These are phyloP conservation scores for Syzygium syzygioides DNA, from an alignment of 441 rosid genomes.

Conservation along the genomic window DNA sequence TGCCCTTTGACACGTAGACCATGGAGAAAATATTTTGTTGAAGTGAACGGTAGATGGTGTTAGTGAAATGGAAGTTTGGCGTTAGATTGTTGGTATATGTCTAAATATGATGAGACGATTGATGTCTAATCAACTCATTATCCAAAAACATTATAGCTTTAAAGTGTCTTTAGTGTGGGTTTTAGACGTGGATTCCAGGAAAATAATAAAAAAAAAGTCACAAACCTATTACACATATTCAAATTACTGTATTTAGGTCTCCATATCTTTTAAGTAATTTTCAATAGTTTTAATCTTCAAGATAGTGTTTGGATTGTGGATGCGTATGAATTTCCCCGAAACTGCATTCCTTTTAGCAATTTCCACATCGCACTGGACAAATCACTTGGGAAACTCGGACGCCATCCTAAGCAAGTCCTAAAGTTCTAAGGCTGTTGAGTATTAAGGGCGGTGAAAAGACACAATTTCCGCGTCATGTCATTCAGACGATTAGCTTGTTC, in stretches of 20 bases:
- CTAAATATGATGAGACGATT: neutral
- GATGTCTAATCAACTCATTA: neutral
- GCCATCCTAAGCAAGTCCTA: slow-evolving; percentile 83
- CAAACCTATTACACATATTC: neutral
- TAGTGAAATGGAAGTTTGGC: neutral
- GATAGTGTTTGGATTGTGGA: neutral
- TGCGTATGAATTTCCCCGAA: neutral
- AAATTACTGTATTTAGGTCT: neutral
- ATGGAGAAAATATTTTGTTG: neutral
- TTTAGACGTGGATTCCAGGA: neutral
- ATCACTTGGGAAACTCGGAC: slow-evolving; percentile 68
- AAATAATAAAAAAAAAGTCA: too few species aligned
- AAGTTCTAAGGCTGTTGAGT: slow-evolving; percentile 36
- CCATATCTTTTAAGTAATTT: neutral
- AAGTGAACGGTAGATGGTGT: neutral
- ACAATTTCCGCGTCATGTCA: neutral
- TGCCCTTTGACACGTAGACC: neutral
- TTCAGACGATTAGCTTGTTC: neutral
- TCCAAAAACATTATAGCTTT: neutral
- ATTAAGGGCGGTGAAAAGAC: neutral
- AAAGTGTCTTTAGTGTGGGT: neutral
- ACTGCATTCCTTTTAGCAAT: slow-evolving; percentile 55
- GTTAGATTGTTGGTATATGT: neutral
- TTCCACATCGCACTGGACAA: slow-evolving; percentile 60
- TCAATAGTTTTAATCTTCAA: neutral